A percentile compares a stretch with the other conserved stretches of the same genome.
Evolutionary conservation across 768 basidiomycete species (phyloP).

Genomic region (Dioszegia crocea): DNA sequence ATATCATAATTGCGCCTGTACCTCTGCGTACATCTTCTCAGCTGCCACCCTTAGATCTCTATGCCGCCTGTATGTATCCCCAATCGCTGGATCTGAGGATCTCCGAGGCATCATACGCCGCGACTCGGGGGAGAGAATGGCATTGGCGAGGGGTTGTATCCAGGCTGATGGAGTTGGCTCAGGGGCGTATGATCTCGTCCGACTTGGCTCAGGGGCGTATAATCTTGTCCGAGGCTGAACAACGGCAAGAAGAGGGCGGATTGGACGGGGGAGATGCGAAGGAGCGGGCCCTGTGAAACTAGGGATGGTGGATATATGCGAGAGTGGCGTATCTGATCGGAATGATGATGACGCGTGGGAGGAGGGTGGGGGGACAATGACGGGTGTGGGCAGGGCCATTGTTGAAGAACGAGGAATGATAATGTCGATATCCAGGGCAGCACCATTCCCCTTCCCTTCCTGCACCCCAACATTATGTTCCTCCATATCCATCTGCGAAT

Average conservation of each 20-base stretch:
- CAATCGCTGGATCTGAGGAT: conserved; percentile 1
- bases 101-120: neutral
- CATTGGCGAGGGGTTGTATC: neutral
- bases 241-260: neutral
- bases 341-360: neutral
- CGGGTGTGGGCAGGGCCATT: neutral
- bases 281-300: too few relatives aligned
- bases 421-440: too few relatives aligned
- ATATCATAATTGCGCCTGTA: neutral
- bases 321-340: too few relatives aligned
- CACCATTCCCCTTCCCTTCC: too few relatives aligned
- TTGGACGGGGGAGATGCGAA: neutral
- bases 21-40: conserved; percentile 3
- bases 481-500: too few relatives aligned
- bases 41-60: neutral
- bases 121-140: neutral
- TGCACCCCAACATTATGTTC: too few relatives aligned
- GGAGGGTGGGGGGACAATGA: neutral
- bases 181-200: neutral
- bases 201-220: neutral
- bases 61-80: neutral
- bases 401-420: neutral
- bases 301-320: too few relatives aligned
- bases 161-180: neutral
- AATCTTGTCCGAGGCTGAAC: neutral